Conservation (phyloP, 176 grass and related monocot species). For the Eleusine coracana region DNA sequence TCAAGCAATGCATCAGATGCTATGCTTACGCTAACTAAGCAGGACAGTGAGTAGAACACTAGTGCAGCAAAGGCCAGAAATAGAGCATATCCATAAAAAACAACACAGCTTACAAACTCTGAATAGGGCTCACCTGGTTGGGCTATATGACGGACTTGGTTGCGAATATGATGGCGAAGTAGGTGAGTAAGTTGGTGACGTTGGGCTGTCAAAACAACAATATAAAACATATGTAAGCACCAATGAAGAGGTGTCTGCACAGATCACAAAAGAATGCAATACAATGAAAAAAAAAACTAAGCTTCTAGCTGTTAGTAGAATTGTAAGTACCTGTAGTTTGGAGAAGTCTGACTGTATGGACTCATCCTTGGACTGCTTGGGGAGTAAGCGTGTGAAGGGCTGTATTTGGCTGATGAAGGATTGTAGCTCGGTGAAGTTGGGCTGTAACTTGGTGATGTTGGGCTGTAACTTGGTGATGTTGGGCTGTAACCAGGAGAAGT, state of each 20-base stretch:
- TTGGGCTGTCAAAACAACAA: constrained; percentile 53
- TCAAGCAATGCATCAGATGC: background rate
- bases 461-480: constrained; percentile 66
- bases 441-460: constrained; percentile 57
- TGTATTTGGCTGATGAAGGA: constrained; percentile 67
- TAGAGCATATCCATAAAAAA: background rate
- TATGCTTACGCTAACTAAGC: background rate
- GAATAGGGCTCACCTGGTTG: constrained; percentile 59
- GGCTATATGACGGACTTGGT: constrained; percentile 84
- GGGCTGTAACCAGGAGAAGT: constrained; percentile 75
- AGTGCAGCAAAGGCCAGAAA: background rate
- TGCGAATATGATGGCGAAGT: constrained; percentile 91
- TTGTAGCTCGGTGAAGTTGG: constrained; percentile 85
- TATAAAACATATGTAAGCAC: constrained; percentile 23
- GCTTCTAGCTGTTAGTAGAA: background rate
- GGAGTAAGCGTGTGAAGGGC: constrained; percentile 74
- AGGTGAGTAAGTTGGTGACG: constrained; percentile 82
- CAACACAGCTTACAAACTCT: background rate
- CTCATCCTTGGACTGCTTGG: constrained; percentile 75
- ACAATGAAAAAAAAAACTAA: constrained; percentile 10
- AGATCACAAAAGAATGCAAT: background rate
- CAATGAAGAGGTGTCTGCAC: background rate
- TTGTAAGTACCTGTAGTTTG: constrained; percentile 68
- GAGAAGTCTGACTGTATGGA: constrained; percentile 78
- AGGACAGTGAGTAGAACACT: background rate